Percentiles rank a stretch among this genome's conserved stretches.
These are phyloP conservation scores for Peniophora sp. DNA, from an alignment of 1,284 basidiomycete species.

Conservation along the genomic window DNA sequence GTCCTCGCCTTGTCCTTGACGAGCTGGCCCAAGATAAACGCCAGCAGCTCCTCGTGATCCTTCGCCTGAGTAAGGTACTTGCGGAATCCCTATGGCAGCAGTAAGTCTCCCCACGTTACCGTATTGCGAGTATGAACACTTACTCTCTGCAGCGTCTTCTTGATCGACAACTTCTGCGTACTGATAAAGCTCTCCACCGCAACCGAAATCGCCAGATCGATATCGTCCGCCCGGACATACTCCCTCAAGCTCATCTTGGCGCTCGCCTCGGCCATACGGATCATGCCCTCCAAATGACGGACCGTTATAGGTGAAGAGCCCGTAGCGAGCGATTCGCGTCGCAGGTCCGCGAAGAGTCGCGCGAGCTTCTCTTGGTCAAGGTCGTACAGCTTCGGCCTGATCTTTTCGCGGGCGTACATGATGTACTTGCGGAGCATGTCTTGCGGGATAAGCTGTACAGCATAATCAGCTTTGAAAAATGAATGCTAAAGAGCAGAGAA, in stretches of 20 bases:
- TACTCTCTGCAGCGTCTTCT: slow-evolving; percentile 93
- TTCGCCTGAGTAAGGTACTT: slow-evolving; percentile 94
- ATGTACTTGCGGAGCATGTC: slow-evolving; percentile 98
- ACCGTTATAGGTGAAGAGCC: slow-evolving; percentile 98
- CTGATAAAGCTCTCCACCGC: slow-evolving; percentile 92
- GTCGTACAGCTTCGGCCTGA: slow-evolving; percentile 88
- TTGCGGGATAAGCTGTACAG: slow-evolving; percentile 84
- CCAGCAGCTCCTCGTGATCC: slow-evolving; percentile 92
- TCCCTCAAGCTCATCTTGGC: slow-evolving; percentile 98
- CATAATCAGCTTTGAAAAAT: slow-evolving; percentile 1
- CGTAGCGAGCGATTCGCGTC: slow-evolving; percentile 93
- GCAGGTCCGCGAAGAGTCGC: slow-evolving; percentile 92
- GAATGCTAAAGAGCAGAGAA: slow-evolving; percentile 1
- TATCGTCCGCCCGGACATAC: slow-evolving; percentile 93
- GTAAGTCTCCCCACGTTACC: slow-evolving; percentile 25
- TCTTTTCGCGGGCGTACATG: slow-evolving; percentile 94
- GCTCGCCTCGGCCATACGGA: slow-evolving; percentile 97
- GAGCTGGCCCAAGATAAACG: slow-evolving; percentile 90
- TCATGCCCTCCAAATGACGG: slow-evolving; percentile 97
- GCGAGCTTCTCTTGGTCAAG: slow-evolving; percentile 95
- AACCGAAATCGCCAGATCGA: slow-evolving; percentile 95
- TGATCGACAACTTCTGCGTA: slow-evolving; percentile 97
- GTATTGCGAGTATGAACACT: slow-evolving; percentile 21
- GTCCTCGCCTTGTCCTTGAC: slow-evolving; percentile 93
- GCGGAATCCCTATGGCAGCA: slow-evolving; percentile 62